A percentile compares a stretch with the other conserved stretches of the same genome.
phyloP scores from a whole-genome alignment of 208 protist genomes.

The Leishmania martiniquensis region DNA sequence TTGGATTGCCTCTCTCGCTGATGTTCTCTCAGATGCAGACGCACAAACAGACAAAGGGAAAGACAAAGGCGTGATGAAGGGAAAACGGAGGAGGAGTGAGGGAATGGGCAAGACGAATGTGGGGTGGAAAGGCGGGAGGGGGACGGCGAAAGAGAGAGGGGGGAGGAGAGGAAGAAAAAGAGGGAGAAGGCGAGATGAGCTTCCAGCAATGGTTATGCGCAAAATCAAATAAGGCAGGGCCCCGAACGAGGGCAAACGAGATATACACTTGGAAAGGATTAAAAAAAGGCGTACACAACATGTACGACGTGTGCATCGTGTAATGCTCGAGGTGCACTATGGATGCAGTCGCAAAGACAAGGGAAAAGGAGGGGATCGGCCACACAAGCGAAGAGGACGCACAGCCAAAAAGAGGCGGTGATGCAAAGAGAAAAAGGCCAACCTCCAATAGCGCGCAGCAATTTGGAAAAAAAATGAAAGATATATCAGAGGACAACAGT shows the following conservation, averaged over 20 bases:
- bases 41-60: neutral
- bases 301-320: neutral
- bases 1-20: neutral
- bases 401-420: neutral
- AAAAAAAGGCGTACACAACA: neutral
- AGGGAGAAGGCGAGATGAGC: neutral
- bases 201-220: too few species aligned
- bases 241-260: neutral
- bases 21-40: neutral
- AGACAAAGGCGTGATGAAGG: neutral
- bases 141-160: neutral
- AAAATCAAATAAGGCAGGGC: neutral
- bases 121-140: neutral
- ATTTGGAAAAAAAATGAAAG: neutral
- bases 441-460: neutral
- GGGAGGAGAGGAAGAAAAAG: neutral
- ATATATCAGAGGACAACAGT: neutral
- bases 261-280: neutral
- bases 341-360: neutral
- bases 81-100: too few species aligned
- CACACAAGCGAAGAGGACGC: neutral
- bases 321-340: neutral
- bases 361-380: neutral
- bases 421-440: neutral
- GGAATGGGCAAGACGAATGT: neutral